These are phyloP conservation scores for Chaetomiaceae sp. DNA, from an alignment of 2,329 filamentous ascomycete species.

Conservation along the genomic window DNA sequence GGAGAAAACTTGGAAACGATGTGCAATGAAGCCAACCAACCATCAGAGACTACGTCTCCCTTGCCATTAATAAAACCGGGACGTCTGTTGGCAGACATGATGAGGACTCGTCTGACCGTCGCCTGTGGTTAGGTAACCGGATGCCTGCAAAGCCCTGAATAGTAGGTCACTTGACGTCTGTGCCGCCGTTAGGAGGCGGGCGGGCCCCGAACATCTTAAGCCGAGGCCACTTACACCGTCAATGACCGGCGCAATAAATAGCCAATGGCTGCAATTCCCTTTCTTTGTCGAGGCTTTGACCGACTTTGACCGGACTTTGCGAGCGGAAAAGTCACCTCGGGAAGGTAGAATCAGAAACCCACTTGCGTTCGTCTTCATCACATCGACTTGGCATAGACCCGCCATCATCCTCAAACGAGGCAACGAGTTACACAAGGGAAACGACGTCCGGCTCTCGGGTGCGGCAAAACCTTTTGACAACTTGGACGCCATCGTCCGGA, in stretches of 20 bases:
- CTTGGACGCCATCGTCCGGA: not conserved
- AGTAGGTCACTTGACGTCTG: slow-evolving; percentile 10
- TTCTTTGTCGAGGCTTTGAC: not conserved
- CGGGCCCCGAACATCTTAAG: not conserved
- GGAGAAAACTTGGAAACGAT: not conserved
- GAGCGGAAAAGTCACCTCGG: not conserved
- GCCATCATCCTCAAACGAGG: not conserved
- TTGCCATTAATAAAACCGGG: not conserved
- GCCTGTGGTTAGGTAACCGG: slow-evolving; percentile 2
- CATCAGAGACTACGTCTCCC: not conserved
- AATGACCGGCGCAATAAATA: slow-evolving; percentile 11
- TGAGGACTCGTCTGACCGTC: not conserved
- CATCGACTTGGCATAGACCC: not conserved
- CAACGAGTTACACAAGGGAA: not conserved
- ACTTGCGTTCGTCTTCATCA: not conserved
- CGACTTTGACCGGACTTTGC: no score
- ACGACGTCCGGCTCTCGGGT: not conserved
- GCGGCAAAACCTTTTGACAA: slow-evolving; percentile 2
- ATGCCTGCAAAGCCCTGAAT: not conserved
- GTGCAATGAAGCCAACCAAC: not conserved
- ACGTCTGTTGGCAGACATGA: not conserved
- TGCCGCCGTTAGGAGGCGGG: not conserved
- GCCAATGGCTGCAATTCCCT: not conserved
- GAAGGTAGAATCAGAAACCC: no score
- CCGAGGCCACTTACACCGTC: slow-evolving; percentile 10